These are phyloP conservation scores for Rosa rugosa DNA, from an alignment of 306 rosid genomes.

Conservation along the genomic window DNA sequence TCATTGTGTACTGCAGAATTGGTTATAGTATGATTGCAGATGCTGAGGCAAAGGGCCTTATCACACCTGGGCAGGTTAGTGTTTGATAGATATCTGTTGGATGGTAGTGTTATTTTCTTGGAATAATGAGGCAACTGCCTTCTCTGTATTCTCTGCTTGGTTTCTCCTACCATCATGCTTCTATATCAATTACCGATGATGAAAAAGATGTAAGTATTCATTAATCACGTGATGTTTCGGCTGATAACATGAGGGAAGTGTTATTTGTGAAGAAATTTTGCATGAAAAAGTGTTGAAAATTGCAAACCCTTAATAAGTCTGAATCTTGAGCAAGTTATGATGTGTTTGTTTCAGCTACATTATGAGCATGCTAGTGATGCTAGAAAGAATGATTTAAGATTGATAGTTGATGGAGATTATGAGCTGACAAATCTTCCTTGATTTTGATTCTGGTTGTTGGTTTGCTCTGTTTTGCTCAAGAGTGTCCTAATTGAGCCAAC, in stretches of 20 bases:
- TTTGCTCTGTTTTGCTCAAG: slow-evolving; percentile 41
- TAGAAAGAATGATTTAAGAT: not conserved
- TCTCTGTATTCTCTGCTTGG: not conserved
- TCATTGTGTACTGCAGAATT: slow-evolving; percentile 43
- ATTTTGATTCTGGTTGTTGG: slow-evolving; percentile 15
- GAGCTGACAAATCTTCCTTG: slow-evolving; percentile 26
- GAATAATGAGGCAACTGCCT: not conserved
- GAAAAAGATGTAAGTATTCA: not conserved
- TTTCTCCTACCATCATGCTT: not conserved
- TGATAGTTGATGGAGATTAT: slow-evolving; percentile 20
- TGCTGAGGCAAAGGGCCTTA: slow-evolving; percentile 70
- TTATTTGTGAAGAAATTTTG: not conserved
- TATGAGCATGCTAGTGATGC: not conserved
- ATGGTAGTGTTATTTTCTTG: not conserved
- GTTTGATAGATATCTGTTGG: not conserved
- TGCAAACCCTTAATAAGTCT: not conserved
- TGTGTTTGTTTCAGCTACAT: not conserved
- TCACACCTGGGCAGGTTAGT: slow-evolving; percentile 72
- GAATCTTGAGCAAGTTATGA: not conserved
- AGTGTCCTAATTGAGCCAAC: slow-evolving; percentile 78
- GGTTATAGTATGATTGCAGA: slow-evolving; percentile 84
- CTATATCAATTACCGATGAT: not conserved
- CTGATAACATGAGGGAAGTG: not conserved
- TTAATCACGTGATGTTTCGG: not conserved
- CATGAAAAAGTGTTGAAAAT: not conserved